Percentiles rank a stretch among this genome's conserved stretches.
phyloP scores from a whole-genome alignment of 306 rosid species.

The Prunus mongolica region DNA sequence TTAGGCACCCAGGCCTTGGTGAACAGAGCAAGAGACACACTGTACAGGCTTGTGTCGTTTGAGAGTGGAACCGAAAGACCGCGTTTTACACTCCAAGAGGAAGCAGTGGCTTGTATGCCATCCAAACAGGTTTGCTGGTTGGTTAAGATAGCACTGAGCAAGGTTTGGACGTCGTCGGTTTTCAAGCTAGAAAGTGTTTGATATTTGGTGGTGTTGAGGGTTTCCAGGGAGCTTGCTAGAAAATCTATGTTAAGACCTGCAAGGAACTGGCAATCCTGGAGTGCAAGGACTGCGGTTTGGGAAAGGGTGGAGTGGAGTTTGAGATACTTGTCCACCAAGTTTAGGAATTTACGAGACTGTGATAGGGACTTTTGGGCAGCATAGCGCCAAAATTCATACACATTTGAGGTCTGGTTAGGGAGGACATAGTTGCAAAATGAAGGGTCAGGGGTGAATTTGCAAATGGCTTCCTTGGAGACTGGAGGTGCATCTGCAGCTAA shows the following conservation, averaged over 20 bases:
- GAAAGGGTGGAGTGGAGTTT: constrained; percentile 32
- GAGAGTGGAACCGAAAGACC: constrained; percentile 47
- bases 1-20: constrained; percentile 55
- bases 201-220: constrained; percentile 33
- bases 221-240: constrained; percentile 35
- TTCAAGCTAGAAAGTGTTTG: constrained; percentile 28
- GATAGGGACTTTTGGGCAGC: constrained; percentile 46
- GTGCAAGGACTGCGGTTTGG: constrained; percentile 35
- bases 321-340: constrained; percentile 37
- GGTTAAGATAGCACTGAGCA: constrained; percentile 64
- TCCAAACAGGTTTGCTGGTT: constrained; percentile 73
- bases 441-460: constrained; percentile 59
- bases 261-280: constrained; percentile 52
- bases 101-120: constrained; percentile 49
- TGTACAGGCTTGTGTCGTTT: constrained; percentile 53
- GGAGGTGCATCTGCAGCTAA: constrained; percentile 19
- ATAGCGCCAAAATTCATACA: constrained; percentile 42
- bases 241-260: constrained; percentile 54
- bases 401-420: constrained; percentile 48
- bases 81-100: constrained; percentile 39
- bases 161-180: constrained; percentile 47
- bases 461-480: constrained; percentile 31
- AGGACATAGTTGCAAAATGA: constrained; percentile 57
- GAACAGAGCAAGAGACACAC: constrained; percentile 60
- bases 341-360: constrained; percentile 38